Conservation (phyloP, 2,329 filamentous ascomycete species). For the Colletotrichum scovillei region DNA sequence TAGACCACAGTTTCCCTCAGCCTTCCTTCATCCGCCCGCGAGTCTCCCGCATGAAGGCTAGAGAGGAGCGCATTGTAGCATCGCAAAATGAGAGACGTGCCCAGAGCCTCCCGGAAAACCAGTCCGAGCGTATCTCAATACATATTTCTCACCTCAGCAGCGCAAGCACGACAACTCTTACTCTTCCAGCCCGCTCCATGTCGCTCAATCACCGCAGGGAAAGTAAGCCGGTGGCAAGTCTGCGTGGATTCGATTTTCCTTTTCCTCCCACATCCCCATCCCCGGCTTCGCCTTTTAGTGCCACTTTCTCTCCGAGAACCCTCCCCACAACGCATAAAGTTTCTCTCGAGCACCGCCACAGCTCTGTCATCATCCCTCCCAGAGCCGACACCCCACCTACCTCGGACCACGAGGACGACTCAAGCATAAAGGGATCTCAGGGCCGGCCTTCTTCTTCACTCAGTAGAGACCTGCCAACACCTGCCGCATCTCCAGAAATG, state of each 20-base stretch:
- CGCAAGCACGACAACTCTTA: conserved; percentile 23
- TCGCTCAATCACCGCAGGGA: conserved; percentile 25
- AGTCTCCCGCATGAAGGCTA: conserved; percentile 65
- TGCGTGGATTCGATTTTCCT: conserved; percentile 52
- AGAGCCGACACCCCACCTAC: conserved; percentile 48
- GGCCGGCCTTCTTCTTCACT: conserved; percentile 29
- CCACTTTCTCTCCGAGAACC: conserved; percentile 23
- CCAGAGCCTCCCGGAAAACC: conserved; percentile 33
- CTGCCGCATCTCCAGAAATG: conserved; percentile 48
- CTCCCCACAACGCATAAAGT: conserved; percentile 8
- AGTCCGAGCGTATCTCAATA: conserved; percentile 35
- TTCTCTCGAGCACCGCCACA: conserved; percentile 31
- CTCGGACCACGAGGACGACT: conserved; percentile 48
- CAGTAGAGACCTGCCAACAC: conserved; percentile 43
- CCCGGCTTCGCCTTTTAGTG: conserved; percentile 31
- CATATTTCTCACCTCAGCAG: conserved; percentile 31
- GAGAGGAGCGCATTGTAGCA: conserved; percentile 53
- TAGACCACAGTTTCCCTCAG: conserved; percentile 57
- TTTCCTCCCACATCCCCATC: conserved; percentile 44
- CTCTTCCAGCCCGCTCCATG: conserved; percentile 24
- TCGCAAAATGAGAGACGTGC: conserved; percentile 23
- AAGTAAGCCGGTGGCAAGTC: conserved; percentile 38
- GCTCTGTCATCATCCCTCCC: conserved; percentile 35
- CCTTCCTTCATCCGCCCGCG: conserved; percentile 68
- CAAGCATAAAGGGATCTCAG: conserved; percentile 25